Evolutionary conservation across 805 yeast species (phyloP).

Genomic region (Kuraishia hungarica): DNA sequence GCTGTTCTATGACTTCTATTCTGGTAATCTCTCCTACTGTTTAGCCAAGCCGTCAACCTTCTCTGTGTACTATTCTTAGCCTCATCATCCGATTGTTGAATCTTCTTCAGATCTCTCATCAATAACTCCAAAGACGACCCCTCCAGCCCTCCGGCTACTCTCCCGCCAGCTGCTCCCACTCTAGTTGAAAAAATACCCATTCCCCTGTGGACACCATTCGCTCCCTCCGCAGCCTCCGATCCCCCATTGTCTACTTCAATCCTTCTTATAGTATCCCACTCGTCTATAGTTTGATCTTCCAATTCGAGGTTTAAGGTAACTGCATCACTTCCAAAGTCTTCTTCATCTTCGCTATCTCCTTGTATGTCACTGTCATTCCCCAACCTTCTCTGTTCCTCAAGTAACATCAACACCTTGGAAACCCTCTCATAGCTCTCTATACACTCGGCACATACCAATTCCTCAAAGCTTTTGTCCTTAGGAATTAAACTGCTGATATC

Average conservation of each 20-base stretch:
- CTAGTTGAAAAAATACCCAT: not conserved
- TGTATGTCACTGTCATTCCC: not conserved
- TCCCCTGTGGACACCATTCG: not conserved
- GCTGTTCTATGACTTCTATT: not conserved
- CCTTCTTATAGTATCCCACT: too few species aligned
- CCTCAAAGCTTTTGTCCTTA: constrained; percentile 24
- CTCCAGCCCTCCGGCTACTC: too few species aligned
- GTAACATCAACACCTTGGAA: constrained; percentile 8
- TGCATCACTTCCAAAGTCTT: constrained; percentile 3
- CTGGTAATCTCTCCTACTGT: not conserved
- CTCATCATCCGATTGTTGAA: not conserved
- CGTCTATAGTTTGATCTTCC: not conserved
- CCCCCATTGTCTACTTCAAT: too few species aligned
- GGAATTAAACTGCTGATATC: constrained; percentile 39
- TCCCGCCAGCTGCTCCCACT: too few species aligned
- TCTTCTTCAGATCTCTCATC: constrained; percentile 1
- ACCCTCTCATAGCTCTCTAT: constrained; percentile 31
- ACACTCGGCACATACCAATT: constrained; percentile 58
- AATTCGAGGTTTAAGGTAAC: not conserved
- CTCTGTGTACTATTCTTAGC: not conserved
- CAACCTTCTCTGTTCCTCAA: not conserved
- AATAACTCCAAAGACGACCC: not conserved
- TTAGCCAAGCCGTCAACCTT: not conserved
- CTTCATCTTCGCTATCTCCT: constrained; percentile 7
- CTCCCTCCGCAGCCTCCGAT: not conserved